Evolutionary conservation across 73 alveolate species (phyloP).

Genomic region (Blepharisma japonicum): DNA sequence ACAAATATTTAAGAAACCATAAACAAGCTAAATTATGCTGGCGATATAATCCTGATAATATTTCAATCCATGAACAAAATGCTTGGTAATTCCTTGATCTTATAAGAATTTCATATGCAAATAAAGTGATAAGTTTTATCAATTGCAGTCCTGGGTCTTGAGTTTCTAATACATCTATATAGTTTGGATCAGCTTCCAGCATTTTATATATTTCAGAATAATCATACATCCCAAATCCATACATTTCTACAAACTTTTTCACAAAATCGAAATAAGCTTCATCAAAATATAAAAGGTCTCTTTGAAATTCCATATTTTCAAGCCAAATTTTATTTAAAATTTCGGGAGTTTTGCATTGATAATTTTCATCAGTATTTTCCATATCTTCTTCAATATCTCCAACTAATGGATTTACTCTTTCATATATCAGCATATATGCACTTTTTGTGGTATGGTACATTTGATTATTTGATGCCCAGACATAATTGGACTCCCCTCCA

Average conservation of each 20-base stretch:
- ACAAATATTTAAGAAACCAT: background rate
- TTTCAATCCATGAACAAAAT: background rate
- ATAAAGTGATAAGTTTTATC: background rate
- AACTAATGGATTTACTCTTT: slow-evolving; percentile 58
- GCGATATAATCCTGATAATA: background rate
- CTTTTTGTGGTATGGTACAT: slow-evolving; percentile 53
- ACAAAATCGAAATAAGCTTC: background rate
- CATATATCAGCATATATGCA: slow-evolving; percentile 94
- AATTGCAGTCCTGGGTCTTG: background rate
- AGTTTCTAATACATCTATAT: background rate
- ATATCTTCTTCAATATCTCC: background rate
- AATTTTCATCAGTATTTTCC: background rate
- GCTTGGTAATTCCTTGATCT: background rate
- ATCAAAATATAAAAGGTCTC: background rate
- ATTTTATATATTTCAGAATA: background rate
- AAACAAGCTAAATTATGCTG: background rate
- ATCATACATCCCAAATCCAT: background rate
- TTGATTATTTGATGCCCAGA: slow-evolving; percentile 40
- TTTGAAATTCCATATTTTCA: background rate
- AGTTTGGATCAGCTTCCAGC: background rate
- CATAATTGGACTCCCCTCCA: slow-evolving; percentile 57
- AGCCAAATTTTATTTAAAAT: background rate
- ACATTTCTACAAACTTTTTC: background rate
- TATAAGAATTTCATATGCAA: background rate
- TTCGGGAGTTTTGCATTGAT: background rate